These are phyloP conservation scores for Ceratobasidium sp. DNA, from an alignment of 1,284 basidiomycete genomes.

Conservation along the genomic window DNA sequence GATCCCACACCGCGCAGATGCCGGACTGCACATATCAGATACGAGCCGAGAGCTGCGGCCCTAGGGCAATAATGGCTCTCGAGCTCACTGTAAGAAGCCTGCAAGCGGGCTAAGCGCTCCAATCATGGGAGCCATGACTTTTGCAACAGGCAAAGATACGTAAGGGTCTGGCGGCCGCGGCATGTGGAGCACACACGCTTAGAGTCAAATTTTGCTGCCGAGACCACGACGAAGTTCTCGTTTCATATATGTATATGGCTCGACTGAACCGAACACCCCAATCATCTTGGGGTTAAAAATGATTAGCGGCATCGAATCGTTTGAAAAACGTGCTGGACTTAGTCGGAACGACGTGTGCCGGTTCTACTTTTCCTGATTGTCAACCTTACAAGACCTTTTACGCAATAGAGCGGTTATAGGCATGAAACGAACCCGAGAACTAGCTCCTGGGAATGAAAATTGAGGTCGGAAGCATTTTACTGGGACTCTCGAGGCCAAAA, in stretches of 20 bases:
- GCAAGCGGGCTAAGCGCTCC: not conserved
- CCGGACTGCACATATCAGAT: too few species aligned
- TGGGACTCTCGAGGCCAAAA: too few species aligned
- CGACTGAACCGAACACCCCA: not conserved
- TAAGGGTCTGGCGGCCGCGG: slow-evolving; percentile 14
- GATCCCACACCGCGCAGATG: too few species aligned
- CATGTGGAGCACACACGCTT: not conserved
- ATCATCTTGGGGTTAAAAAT: not conserved
- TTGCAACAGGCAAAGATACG: not conserved
- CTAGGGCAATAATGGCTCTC: not conserved
- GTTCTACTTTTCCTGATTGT: too few species aligned
- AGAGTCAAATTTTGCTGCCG: not conserved
- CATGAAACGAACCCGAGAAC: too few species aligned
- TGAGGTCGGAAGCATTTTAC: too few species aligned
- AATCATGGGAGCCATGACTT: not conserved
- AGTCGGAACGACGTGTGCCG: too few species aligned
- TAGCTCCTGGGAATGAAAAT: too few species aligned
- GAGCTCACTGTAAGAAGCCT: not conserved
- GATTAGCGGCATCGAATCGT: not conserved
- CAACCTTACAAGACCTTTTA: too few species aligned
- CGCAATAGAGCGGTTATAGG: too few species aligned
- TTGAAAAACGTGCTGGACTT: too few species aligned
- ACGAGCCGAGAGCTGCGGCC: not conserved
- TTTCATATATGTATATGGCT: not conserved
- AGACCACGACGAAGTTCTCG: not conserved